Base-by-base conservation (phyloP, 257 asterid species). In the Nicotiana tabacum region DNA sequence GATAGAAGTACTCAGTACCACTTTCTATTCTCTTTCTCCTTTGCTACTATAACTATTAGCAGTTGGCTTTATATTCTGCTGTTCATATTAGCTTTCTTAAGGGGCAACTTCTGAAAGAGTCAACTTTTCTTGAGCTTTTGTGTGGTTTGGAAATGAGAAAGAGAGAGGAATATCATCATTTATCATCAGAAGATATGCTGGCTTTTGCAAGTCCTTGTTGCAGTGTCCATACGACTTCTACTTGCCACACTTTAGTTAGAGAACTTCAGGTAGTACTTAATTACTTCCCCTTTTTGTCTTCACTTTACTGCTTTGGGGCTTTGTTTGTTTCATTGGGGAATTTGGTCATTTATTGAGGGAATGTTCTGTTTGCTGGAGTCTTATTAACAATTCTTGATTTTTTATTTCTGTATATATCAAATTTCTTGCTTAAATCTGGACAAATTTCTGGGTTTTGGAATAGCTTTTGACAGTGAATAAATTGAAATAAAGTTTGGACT, bases 221-320 rank as follows among this genome's bases (percentile, higher is more conserved):
- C 37, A 78, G 57, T 58, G 58, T 78, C 35, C 69, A 64, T 27
- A 78, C n/a, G 4, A 78, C 72, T 46, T 12, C 70, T 0, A 33
- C 82, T 60, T 81, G 77, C n/a, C 16, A 67, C 4, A 81, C 66
- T 66, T 65, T 81, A 57, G 77, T 81, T 65, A 66, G 55, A 48
- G 83, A 81, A 66, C 66, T 81, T 15, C 32, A 81, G 83, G 83
- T 81, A 72, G 83, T 81, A 72, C 43, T 33, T 53, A 43, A 7
- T 43, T 43, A 43, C 48, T 43, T 3, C 9, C 0, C 37, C 18
- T 35, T 51, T 80, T 39, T 66, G 30, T 39, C 53, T 65, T 46
- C 11, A 27, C 48, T 62, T 37, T 21, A 2, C 37, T 46, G 37
- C 58, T 51, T 69, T 4, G 18, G 33, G 32, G 35, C 65, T 33